phyloP scores from a whole-genome alignment of 2,329 filamentous ascomycete genomes.

The Cercospora nicotianae region DNA sequence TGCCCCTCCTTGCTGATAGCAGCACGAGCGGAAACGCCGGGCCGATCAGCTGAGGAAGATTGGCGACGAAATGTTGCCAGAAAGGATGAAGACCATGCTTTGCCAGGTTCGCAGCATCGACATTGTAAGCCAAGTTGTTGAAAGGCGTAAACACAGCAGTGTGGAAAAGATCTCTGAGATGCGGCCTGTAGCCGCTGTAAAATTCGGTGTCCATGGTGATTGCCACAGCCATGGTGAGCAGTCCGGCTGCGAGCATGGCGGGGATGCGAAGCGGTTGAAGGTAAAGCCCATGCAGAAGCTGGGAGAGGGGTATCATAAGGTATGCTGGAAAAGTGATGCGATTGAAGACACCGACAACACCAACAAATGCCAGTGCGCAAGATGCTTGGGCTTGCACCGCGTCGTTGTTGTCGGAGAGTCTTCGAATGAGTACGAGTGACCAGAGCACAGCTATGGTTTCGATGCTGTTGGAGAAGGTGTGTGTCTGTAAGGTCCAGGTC shows the following conservation, averaged over 20 bases:
- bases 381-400: conserved; percentile 74
- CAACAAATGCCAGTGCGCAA: conserved; percentile 74
- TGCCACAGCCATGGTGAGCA: conserved; percentile 71
- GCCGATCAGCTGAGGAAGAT: conserved; percentile 55
- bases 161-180: conserved; percentile 63
- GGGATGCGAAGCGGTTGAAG: conserved; percentile 57
- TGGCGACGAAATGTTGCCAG: conserved; percentile 54
- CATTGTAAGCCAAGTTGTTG: conserved; percentile 56
- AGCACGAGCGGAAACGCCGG: conserved; percentile 52
- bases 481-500: conserved; percentile 97
- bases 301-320: conserved; percentile 77
- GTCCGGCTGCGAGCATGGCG: conserved; percentile 63
- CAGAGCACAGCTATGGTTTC: conserved; percentile 91
- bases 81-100: conserved; percentile 55
- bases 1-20: conserved; percentile 55
- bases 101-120: conserved; percentile 50
- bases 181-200: conserved; percentile 70
- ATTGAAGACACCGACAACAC: conserved; percentile 88
- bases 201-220: conserved; percentile 83
- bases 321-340: conserved; percentile 97
- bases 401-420: conserved; percentile 78
- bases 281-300: conserved; percentile 80
- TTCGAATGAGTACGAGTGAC: conserved; percentile 87
- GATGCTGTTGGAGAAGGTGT: conserved; percentile 97
- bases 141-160: conserved; percentile 54